These are phyloP conservation scores for Trichosporon coremiiforme DNA, from an alignment of 1,284 basidiomycete species.

Conservation along the genomic window DNA sequence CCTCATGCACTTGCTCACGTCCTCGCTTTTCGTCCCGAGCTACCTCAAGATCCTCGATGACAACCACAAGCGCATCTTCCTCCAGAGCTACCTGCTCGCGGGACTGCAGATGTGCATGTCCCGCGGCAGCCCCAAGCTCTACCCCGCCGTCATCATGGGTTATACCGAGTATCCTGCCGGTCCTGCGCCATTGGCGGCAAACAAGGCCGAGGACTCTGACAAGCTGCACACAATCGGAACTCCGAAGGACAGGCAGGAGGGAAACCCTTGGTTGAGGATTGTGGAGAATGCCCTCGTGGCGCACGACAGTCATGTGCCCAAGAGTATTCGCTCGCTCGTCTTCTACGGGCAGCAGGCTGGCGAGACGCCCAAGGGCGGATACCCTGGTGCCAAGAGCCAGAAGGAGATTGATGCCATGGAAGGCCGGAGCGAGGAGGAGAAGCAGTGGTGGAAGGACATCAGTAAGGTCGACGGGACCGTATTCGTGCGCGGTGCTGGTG, in stretches of 20 bases:
- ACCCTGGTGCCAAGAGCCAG: conserved; percentile 57
- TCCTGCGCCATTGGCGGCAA: conserved; percentile 34
- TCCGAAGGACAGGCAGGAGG: conserved; percentile 44
- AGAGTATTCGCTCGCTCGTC: conserved; percentile 64
- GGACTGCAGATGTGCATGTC: conserved; percentile 60
- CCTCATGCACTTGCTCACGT: conserved; percentile 70
- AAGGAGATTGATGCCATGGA: conserved; percentile 50
- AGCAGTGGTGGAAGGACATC: conserved; percentile 55
- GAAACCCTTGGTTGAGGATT: conserved; percentile 67
- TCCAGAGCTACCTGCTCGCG: conserved; percentile 60
- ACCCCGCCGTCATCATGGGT: conserved; percentile 61
- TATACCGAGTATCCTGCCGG: conserved; percentile 60
- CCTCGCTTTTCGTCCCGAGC: conserved; percentile 65
- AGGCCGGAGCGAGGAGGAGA: conserved; percentile 57
- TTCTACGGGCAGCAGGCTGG: conserved; percentile 63
- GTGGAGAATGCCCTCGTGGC: conserved; percentile 62
- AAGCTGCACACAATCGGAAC: conserved; percentile 33
- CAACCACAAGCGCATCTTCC: conserved; percentile 58
- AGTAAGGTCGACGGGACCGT: conserved; percentile 64
- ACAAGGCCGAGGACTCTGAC: conserved; percentile 1
- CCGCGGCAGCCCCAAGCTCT: conserved; percentile 65
- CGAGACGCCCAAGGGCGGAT: conserved; percentile 56
- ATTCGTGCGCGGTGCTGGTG: conserved; percentile 66
- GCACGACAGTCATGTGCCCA: conserved; percentile 65
- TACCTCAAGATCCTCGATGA: conserved; percentile 53